These are phyloP conservation scores for Penicillium simplicissimum DNA, from an alignment of 495 filamentous ascomycete genomes.

Conservation along the genomic window DNA sequence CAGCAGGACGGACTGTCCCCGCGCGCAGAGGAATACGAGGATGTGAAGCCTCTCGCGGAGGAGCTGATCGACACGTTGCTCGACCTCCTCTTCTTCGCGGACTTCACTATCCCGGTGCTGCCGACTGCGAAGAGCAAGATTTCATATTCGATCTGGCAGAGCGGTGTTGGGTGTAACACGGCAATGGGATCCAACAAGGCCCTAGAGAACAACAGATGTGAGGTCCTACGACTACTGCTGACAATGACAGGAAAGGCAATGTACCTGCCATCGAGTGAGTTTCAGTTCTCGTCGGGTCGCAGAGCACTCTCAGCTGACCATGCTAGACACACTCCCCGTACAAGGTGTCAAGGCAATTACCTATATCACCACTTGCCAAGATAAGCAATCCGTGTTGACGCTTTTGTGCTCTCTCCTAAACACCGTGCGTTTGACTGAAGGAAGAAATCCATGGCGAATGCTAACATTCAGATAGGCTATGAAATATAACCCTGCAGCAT, in stretches of 20 bases:
- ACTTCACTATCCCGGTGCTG: conserved; percentile 75
- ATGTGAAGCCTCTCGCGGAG: conserved; percentile 85
- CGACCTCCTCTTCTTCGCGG: conserved; percentile 88
- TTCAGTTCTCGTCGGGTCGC: background rate
- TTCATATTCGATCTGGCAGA: conserved; percentile 95
- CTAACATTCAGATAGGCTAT: conserved; percentile 62
- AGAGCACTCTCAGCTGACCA: conserved; percentile 15
- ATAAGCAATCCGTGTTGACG: conserved; percentile 90
- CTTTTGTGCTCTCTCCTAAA: conserved; percentile 91
- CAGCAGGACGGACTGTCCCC: conserved; percentile 44
- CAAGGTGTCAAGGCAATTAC: conserved; percentile 86
- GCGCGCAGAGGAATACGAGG: conserved; percentile 66
- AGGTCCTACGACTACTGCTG: conserved; percentile 83
- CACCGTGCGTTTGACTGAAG: conserved; percentile 62
- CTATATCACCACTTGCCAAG: conserved; percentile 81
- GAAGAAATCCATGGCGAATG: background rate
- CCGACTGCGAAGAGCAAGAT: conserved; percentile 75
- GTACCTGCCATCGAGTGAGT: conserved; percentile 80
- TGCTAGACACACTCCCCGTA: conserved; percentile 70
- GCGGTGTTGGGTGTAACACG: conserved; percentile 92
- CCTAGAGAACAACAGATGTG: conserved; percentile 86
- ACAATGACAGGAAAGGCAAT: conserved; percentile 87
- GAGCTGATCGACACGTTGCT: conserved; percentile 89
- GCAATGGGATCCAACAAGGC: conserved; percentile 85
- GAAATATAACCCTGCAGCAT: conserved; percentile 94